Conservation (phyloP, 129 eudicot genomes). For the Solidago caesia region DNA sequence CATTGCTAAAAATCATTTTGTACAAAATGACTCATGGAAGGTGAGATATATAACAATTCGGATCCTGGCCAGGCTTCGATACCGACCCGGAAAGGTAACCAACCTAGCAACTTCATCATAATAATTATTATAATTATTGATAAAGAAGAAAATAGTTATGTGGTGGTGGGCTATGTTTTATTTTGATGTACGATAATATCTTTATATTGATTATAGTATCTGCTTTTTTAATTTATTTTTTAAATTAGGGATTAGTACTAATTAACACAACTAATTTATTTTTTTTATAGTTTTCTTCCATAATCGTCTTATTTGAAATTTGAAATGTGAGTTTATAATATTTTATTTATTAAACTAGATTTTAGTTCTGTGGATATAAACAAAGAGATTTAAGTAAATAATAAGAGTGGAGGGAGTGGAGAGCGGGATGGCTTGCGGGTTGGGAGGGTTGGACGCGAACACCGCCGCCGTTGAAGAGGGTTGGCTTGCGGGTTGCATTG, state of each 20-base stretch:
- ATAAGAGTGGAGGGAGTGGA: too few species aligned
- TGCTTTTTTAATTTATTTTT: not conserved
- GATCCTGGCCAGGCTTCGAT: conserved; percentile 19
- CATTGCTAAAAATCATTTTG: conserved; percentile 39
- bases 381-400: too few species aligned
- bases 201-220: conserved; percentile 10
- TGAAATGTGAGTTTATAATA: too few species aligned
- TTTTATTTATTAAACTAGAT: too few species aligned
- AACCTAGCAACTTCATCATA: conserved; percentile 36
- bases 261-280: not conserved
- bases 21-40: conserved; percentile 27
- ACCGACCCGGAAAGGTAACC: conserved; percentile 42
- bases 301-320: too few species aligned
- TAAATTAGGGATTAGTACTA: not conserved
- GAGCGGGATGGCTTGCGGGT: too few species aligned
- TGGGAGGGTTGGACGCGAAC: too few species aligned
- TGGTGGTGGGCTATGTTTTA: conserved; percentile 36
- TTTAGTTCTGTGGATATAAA: too few species aligned
- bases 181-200: conserved; percentile 19
- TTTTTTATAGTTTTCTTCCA: not conserved
- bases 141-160: conserved; percentile 28
- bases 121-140: conserved; percentile 6
- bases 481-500: too few species aligned
- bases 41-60: conserved; percentile 25
- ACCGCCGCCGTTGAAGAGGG: too few species aligned